These are phyloP conservation scores for Paecilomyces sp. DNA, from an alignment of 2,329 filamentous ascomycete species.

Conservation along the genomic window DNA sequence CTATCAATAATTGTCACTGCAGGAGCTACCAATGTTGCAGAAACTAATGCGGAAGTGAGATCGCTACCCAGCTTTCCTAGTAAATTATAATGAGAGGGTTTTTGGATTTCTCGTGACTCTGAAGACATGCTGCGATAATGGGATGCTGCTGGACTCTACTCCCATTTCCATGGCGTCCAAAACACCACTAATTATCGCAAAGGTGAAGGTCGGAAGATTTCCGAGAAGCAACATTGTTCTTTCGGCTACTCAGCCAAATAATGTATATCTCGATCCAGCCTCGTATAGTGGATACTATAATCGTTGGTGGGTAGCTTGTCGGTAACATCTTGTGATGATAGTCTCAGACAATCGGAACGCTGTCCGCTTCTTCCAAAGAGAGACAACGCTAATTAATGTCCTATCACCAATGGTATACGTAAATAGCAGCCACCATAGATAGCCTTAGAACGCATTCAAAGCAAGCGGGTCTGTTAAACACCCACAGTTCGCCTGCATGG, in stretches of 20 bases:
- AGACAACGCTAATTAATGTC: neutral
- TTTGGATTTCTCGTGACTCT: neutral
- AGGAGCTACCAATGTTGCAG: neutral
- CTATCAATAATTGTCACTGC: neutral
- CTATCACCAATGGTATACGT: neutral
- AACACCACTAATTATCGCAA: neutral
- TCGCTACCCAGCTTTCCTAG: neutral
- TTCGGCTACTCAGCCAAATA: too few species aligned
- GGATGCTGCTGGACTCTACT: neutral
- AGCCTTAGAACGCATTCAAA: neutral
- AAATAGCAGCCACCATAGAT: neutral
- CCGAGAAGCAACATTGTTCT: neutral
- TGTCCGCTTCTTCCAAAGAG: neutral
- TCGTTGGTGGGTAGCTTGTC: too few species aligned
- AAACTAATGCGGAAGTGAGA: neutral
- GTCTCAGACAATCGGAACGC: neutral
- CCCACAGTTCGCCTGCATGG: too few species aligned
- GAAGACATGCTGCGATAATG: neutral
- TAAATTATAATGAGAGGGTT: neutral
- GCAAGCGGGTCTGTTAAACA: too few species aligned
- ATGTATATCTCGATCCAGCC: too few species aligned
- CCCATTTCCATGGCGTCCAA: neutral
- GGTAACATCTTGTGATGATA: neutral
- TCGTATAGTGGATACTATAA: too few species aligned
- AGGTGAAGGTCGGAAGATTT: neutral